A percentile compares a stretch with the other conserved stretches of the same genome.
phyloP scores from a whole-genome alignment of 805 yeast species.

The Myxozyma kluyveri region DNA sequence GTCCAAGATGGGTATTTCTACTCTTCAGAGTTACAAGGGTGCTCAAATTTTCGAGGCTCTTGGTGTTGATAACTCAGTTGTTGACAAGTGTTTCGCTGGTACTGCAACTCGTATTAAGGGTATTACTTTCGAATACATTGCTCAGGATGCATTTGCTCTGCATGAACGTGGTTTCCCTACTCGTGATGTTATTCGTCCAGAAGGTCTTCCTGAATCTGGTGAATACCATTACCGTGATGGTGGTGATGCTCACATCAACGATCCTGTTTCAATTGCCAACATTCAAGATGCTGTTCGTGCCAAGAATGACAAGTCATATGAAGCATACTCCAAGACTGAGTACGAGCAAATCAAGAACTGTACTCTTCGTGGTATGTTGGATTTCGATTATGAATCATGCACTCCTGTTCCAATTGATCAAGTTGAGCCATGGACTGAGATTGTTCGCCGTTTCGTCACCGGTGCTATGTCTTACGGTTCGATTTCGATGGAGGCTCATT shows the following conservation, averaged over 20 bases:
- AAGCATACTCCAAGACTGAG: conserved; percentile 83
- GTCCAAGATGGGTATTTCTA: conserved; percentile 99
- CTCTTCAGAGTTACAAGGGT: conserved; percentile 97
- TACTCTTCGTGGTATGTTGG: conserved; percentile 90
- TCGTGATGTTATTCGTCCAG: conserved; percentile 65
- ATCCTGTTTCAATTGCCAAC: conserved; percentile 90
- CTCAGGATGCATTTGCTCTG: conserved; percentile 92
- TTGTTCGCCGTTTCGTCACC: conserved; percentile 94
- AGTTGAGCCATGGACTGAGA: conserved; percentile 99
- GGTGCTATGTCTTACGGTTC: conserved; percentile 99
- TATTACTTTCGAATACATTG: conserved; percentile 90
- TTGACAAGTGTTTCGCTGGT: conserved; percentile 93
- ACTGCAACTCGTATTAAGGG: conserved; percentile 97
- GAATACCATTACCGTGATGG: conserved; percentile 99
- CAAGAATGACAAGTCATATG: conserved; percentile 91
- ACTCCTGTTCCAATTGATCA: conserved; percentile 88
- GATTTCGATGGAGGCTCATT: conserved; percentile 96
- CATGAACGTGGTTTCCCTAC: conserved; percentile 91
- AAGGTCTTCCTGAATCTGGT: conserved; percentile 87
- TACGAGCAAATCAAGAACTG: conserved; percentile 88
- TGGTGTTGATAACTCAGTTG: conserved; percentile 92
- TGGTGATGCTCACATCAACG: conserved; percentile 92
- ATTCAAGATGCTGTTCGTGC: conserved; percentile 98
- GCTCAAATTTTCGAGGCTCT: conserved; percentile 97
- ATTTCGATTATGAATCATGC: conserved; percentile 74